Percentiles rank a stretch among this genome's conserved stretches.
These are phyloP conservation scores for Sporothrix pseudoabietina DNA, from an alignment of 2,329 filamentous ascomycete species.

Conservation along the genomic window DNA sequence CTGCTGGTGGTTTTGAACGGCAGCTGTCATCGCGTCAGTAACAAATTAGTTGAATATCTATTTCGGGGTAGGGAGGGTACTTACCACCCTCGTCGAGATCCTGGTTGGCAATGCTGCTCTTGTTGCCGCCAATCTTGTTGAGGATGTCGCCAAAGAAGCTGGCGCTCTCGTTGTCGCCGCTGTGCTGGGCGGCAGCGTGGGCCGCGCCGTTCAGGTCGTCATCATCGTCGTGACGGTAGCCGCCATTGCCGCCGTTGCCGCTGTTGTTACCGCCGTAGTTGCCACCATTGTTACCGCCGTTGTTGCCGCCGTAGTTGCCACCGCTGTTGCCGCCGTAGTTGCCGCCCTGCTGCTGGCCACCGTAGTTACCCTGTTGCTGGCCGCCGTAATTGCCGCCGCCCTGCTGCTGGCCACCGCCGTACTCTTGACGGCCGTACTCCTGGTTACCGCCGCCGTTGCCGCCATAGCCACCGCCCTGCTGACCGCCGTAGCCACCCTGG, in stretches of 20 bases:
- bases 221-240: slow-evolving; percentile 47
- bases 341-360: slow-evolving; percentile 36
- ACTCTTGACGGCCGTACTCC: slow-evolving; percentile 38
- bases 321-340: slow-evolving; percentile 28
- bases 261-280: not conserved
- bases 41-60: not conserved
- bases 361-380: no score
- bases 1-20: slow-evolving; percentile 73
- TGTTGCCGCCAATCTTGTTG: slow-evolving; percentile 52
- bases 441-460: slow-evolving; percentile 34
- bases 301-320: not conserved
- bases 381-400: not conserved
- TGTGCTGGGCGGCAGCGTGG: slow-evolving; percentile 49
- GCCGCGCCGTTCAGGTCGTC: slow-evolving; percentile 54
- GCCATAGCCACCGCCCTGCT: not conserved
- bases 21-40: slow-evolving; percentile 38
- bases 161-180: slow-evolving; percentile 46
- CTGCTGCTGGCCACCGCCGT: slow-evolving; percentile 30
- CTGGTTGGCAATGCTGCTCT: slow-evolving; percentile 51
- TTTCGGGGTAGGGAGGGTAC: slow-evolving; percentile 28
- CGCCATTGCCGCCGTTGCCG: slow-evolving; percentile 39
- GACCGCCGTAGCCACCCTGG: slow-evolving; percentile 32
- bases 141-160: slow-evolving; percentile 55
- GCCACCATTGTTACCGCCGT: not conserved
- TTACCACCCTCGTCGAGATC: slow-evolving; percentile 55